A percentile compares a stretch with the other conserved stretches of the same genome.
Conservation (phyloP, 2,329 filamentous ascomycete species). For the Colletotrichum lindemuthianum region DNA sequence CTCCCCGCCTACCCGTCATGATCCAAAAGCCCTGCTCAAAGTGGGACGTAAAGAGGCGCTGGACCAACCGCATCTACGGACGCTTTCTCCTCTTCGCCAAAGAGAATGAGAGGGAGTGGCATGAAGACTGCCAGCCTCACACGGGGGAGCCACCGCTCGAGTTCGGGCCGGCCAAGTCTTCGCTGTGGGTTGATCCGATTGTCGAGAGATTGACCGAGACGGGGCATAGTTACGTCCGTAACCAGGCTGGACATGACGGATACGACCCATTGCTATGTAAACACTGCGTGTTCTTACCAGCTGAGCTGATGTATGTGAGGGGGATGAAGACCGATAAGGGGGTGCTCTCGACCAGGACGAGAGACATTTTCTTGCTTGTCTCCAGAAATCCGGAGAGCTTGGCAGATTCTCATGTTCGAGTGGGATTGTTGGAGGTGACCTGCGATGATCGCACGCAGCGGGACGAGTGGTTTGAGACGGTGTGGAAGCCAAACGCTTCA, state of each 20-base stretch:
- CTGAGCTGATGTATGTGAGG: slow-evolving; percentile 4
- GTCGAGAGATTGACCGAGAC: neutral
- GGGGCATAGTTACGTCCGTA: neutral
- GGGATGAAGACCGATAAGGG: slow-evolving; percentile 1
- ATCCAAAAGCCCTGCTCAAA: slow-evolving; percentile 3
- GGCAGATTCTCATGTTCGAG: neutral
- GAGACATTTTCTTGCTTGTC: slow-evolving; percentile 12
- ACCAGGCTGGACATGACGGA: neutral
- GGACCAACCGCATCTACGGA: neutral
- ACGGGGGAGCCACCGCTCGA: slow-evolving; percentile 2
- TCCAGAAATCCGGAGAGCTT: neutral
- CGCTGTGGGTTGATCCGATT: slow-evolving; percentile 12
- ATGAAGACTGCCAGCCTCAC: neutral
- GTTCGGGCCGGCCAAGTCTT: slow-evolving; percentile 2
- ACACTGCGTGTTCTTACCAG: slow-evolving; percentile 3
- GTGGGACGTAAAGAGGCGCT: slow-evolving; percentile 1
- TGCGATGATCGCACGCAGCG: neutral
- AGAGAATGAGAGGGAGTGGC: slow-evolving; percentile 4
- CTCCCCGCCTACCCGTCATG: neutral
- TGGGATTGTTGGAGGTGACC: slow-evolving; percentile 5
- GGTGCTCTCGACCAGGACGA: neutral
- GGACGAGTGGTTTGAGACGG: neutral
- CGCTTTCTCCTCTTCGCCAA: neutral
- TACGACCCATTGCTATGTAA: neutral
- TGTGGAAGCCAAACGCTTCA: neutral